Evolutionary conservation across 1,284 basidiomycete genomes (phyloP).

Genomic region (Austroboletus novae-zelandiae): DNA sequence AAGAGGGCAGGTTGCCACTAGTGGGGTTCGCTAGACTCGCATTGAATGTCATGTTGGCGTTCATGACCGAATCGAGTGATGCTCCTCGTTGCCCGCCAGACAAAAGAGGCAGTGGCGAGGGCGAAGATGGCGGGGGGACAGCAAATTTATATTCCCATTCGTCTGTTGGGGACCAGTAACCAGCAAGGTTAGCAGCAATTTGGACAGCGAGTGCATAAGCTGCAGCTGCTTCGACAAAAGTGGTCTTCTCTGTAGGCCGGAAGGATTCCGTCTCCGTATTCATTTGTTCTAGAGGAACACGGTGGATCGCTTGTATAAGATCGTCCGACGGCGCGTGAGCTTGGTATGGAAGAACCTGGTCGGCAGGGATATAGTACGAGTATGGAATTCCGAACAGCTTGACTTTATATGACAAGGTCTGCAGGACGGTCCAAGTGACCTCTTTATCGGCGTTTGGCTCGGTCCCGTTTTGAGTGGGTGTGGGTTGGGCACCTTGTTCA

Average conservation of each 20-base stretch:
- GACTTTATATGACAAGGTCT: conserved; percentile 59
- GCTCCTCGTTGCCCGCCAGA: conserved; percentile 9
- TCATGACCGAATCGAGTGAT: conserved; percentile 35
- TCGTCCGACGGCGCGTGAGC: conserved; percentile 52
- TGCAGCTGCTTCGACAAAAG: conserved; percentile 47
- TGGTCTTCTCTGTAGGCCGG: conserved; percentile 42
- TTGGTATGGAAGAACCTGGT: conserved; percentile 67
- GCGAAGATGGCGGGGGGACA: conserved; percentile 23
- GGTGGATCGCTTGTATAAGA: conserved; percentile 48
- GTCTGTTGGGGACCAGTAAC: conserved; percentile 68
- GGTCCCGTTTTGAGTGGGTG: conserved; percentile 9
- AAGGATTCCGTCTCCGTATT: conserved; percentile 48
- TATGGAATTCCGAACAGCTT: conserved; percentile 58
- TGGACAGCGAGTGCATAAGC: conserved; percentile 68
- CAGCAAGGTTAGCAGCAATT: conserved; percentile 56
- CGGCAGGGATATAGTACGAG: conserved; percentile 46
- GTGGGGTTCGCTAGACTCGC: conserved; percentile 22
- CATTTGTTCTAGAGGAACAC: conserved; percentile 44
- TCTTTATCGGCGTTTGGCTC: conserved; percentile 11
- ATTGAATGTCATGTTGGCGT: conserved; percentile 36
- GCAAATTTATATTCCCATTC: conserved; percentile 62
- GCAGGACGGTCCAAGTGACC: conserved; percentile 55
- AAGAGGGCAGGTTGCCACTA: background rate
- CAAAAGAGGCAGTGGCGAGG: conserved; percentile 6
- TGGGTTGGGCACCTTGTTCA: background rate